phyloP scores from a whole-genome alignment of 768 basidiomycete species.

The Mycena polygramma region DNA sequence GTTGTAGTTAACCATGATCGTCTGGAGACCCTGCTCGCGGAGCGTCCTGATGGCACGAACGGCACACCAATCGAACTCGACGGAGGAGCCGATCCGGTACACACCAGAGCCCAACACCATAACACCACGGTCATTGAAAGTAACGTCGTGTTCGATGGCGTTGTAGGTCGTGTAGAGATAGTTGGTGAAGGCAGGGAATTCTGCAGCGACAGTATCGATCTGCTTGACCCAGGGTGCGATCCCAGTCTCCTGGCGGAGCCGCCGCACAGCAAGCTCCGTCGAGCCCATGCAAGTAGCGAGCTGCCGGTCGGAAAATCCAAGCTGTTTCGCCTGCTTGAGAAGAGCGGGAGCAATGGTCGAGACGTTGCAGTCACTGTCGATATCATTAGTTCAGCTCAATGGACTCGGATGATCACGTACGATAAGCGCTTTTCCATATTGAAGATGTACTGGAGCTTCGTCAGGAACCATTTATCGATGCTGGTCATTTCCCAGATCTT shows the following conservation, averaged over 20 bases:
- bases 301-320: constrained; percentile 96
- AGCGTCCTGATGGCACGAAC: constrained; percentile 97
- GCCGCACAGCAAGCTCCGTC: constrained; percentile 93
- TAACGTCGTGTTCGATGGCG: constrained; percentile 92
- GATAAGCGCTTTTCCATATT: constrained; percentile 82
- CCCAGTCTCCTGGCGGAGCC: constrained; percentile 85
- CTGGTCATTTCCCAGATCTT: constrained; percentile 98
- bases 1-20: constrained; percentile 99
- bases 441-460: constrained; percentile 86
- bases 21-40: constrained; percentile 93
- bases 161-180: constrained; percentile 99
- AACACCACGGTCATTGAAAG: constrained; percentile 91
- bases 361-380: constrained; percentile 69
- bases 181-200: constrained; percentile 99
- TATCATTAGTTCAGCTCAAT: constrained; percentile 15
- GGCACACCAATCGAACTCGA: constrained; percentile 99
- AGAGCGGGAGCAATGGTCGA: constrained; percentile 71
- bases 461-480: constrained; percentile 99
- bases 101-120: constrained; percentile 99
- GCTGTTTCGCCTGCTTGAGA: constrained; percentile 89
- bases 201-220: constrained; percentile 98
- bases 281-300: constrained; percentile 87
- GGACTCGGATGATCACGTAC: constrained; percentile 61
- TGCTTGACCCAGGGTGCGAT: constrained; percentile 97
- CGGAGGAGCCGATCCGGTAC: constrained; percentile 98